Percentiles rank a stretch among this genome's conserved stretches.
Evolutionary conservation across 495 filamentous ascomycete genomes (phyloP).

Genomic region (Annulohypoxylon maeteangense): DNA sequence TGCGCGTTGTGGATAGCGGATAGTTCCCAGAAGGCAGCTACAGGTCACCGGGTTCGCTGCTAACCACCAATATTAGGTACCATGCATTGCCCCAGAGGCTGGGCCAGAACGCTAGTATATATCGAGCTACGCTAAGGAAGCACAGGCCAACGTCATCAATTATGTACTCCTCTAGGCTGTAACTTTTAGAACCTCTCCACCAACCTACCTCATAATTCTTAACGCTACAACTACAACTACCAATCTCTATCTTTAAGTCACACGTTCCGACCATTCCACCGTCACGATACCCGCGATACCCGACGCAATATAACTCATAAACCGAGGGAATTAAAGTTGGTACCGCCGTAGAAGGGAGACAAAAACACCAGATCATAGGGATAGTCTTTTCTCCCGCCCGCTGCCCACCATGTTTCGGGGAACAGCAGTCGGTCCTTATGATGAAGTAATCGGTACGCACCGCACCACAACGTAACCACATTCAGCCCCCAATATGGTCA

Average conservation of each 20-base stretch:
- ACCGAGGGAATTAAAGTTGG: not conserved
- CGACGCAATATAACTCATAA: not conserved
- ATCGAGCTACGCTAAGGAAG: constrained; percentile 17
- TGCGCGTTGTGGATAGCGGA: constrained; percentile 26
- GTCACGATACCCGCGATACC: not conserved
- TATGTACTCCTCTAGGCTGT: constrained; percentile 28
- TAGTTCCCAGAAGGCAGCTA: constrained; percentile 9
- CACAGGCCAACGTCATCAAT: constrained; percentile 45
- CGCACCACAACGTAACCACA: constrained; percentile 34
- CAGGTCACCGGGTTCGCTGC: not conserved
- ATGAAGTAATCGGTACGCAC: constrained; percentile 60
- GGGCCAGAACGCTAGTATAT: constrained; percentile 1
- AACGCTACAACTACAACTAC: constrained; percentile 17
- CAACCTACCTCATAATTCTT: not conserved
- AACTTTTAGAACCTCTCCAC: constrained; percentile 3
- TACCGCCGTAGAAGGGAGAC: not conserved
- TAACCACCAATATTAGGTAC: not conserved
- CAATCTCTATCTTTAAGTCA: constrained; percentile 1
- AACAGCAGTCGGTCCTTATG: constrained; percentile 61
- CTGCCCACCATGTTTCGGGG: constrained; percentile 61
- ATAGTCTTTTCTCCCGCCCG: constrained; percentile 18
- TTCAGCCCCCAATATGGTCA: constrained; percentile 12
- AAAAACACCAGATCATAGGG: not conserved
- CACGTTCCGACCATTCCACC: constrained; percentile 10
- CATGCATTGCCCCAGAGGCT: constrained; percentile 19